phyloP scores from a whole-genome alignment of 139 green algal species.

The Chlamydomonas sp. region DNA sequence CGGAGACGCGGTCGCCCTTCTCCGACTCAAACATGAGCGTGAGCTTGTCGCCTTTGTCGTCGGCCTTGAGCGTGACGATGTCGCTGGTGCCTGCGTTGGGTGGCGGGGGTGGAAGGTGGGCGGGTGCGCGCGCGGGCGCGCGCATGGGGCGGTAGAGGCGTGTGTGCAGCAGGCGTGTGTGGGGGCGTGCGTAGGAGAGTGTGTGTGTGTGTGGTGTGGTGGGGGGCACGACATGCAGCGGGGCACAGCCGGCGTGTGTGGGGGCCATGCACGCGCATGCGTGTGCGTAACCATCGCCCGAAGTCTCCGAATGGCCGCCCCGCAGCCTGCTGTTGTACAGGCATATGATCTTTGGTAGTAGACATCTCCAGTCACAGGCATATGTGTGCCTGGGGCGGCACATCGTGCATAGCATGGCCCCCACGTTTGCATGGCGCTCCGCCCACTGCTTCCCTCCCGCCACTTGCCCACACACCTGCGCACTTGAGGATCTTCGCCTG shows the following conservation, averaged over 20 bases:
- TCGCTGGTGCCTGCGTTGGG: slow-evolving; percentile 83
- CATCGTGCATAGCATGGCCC: too few relatives aligned
- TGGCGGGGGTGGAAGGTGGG: too few relatives aligned
- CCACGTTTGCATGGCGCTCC: too few relatives aligned
- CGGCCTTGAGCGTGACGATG: slow-evolving; percentile 87
- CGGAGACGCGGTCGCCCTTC: slow-evolving; percentile 73
- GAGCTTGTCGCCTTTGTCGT: slow-evolving; percentile 81
- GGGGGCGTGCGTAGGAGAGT: too few relatives aligned
- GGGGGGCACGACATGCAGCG: too few relatives aligned
- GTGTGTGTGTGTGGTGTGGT: too few relatives aligned
- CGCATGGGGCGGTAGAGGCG: not conserved
- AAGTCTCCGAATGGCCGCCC: not conserved
- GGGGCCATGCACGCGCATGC: not conserved
- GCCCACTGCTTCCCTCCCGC: too few relatives aligned
- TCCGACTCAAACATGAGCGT: slow-evolving; percentile 88
- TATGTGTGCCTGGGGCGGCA: too few relatives aligned
- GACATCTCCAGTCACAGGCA: too few relatives aligned
- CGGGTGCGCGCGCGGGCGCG: not conserved
- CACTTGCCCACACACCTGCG: slow-evolving; percentile 46
- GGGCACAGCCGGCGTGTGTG: not conserved
- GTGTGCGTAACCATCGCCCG: not conserved
- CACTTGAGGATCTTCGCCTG: slow-evolving; percentile 98
- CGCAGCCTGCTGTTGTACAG: too few relatives aligned
- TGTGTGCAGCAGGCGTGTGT: not conserved
- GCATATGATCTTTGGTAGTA: too few relatives aligned